Conservation (phyloP, 108 stramenopile species). For the Skeletonema grethae region DNA sequence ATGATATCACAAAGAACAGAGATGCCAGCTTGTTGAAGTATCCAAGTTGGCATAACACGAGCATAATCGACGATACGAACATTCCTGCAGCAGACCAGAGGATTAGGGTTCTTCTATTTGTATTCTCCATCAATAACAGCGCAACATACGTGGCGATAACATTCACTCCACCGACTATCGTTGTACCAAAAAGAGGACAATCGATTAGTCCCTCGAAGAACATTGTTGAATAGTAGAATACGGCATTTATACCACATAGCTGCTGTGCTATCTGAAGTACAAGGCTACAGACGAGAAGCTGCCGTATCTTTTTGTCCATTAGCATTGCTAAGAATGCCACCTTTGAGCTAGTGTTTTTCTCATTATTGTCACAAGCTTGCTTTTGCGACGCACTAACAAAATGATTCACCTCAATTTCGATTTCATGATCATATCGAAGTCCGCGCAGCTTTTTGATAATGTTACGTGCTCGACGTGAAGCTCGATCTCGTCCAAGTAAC, state of each 20-base stretch:
- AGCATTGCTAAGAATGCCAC: conserved; percentile 71
- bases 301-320: conserved; percentile 67
- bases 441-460: conserved; percentile 93
- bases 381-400: conserved; percentile 65
- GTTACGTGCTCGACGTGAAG: conserved; percentile 79
- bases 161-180: conserved; percentile 92
- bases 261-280: conserved; percentile 92
- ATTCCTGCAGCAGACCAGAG: conserved; percentile 88
- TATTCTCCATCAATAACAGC: conserved; percentile 89
- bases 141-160: conserved; percentile 94
- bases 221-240: conserved; percentile 97
- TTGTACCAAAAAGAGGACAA: conserved; percentile 91
- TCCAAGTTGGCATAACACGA: conserved; percentile 63
- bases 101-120: conserved; percentile 81
- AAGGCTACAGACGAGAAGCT: conserved; percentile 71
- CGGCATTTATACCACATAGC: conserved; percentile 97
- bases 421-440: conserved; percentile 87
- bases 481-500: conserved; percentile 74
- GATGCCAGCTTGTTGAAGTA: conserved; percentile 69
- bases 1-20: conserved; percentile 85
- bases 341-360: conserved; percentile 6
- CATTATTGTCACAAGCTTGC: conserved; percentile 16
- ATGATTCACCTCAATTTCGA: conserved; percentile 91
- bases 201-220: conserved; percentile 94
- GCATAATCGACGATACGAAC: conserved; percentile 71